Evolutionary conservation across 2,329 filamentous ascomycete genomes (phyloP).

Genomic region (Epichloe glyceriae): DNA sequence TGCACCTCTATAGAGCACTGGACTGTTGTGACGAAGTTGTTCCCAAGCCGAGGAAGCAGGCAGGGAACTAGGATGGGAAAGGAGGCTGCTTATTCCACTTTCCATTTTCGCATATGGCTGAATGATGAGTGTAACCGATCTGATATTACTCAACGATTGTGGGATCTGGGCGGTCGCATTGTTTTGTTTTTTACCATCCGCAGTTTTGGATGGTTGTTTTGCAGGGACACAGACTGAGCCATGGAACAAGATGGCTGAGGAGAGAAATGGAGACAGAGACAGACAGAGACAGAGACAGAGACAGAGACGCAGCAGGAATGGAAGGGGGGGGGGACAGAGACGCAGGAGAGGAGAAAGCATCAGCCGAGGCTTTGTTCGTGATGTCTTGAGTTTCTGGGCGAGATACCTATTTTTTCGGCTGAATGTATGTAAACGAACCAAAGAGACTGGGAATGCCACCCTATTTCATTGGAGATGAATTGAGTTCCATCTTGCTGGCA

Average conservation of each 20-base stretch:
- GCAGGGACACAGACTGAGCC: background rate
- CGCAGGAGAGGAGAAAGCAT: slow-evolving; percentile 2
- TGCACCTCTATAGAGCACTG: background rate
- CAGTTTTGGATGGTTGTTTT: slow-evolving; percentile 9
- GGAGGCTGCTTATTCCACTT: background rate
- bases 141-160: slow-evolving; percentile 1
- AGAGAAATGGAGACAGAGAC: background rate
- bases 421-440: background rate
- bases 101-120: background rate
- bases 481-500: slow-evolving; percentile 11
- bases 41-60: background rate
- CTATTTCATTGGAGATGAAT: slow-evolving; percentile 15
- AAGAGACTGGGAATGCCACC: slow-evolving; percentile 2
- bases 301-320: background rate
- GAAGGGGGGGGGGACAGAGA: background rate
- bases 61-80: background rate
- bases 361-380: slow-evolving; percentile 9
- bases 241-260: background rate
- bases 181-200: background rate
- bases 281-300: background rate
- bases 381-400: slow-evolving; percentile 5
- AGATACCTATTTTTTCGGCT: slow-evolving; percentile 9
- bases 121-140: background rate
- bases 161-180: background rate
- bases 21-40: background rate